Evolutionary conservation across 108 stramenopile genomes (phyloP), one percentile per base, ranked within the genome.

Genomic region (Discostella stelligeroides): DNA sequence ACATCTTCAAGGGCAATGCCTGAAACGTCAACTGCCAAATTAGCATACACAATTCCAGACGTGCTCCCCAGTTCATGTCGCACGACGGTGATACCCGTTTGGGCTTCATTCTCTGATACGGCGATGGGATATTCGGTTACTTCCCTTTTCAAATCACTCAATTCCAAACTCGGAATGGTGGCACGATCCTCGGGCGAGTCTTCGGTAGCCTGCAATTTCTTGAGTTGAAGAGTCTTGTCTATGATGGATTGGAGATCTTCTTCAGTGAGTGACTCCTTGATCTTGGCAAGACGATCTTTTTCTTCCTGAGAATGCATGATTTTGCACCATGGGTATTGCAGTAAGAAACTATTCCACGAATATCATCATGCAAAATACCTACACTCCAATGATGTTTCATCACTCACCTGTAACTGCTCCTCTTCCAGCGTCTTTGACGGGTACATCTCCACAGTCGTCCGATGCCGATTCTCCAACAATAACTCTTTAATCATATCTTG

Each of bases 131-230:
- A 96, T 66, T 93, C 94, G 27, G 93, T 88, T 7, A 76, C 71
- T 76, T 97, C 88, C 37, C 85, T 83, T 59, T 96, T 95, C 23
- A 98, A 82, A 63, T 98, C 98, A 25, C 54, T 68, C 4, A 97
- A 75, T 47, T 88, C 82, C 30, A 98, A 89, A 20, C 66, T 73
- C 14, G 98, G 98, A 56, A 98, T 91, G 45, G 96, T 96, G 14
- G 98, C 97, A 40, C 89, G 85, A 9, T 85, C 96, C 81, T 97
- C 96, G 1, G 96, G 92, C 5, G 97, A 66, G 77, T 98, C 98
- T 48, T 95, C 95, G 9, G 89, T 53, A 18, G 87, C 88, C 78
- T 98, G 98, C 24, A 95, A 82, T 66, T 84, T 86, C 82, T 95
- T 95, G 21, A 98, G 76, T 50, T 85, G 83, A 15, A 75, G 69